Conservation (phyloP, 257 asterid species). For the Anisodus acutangulus region DNA sequence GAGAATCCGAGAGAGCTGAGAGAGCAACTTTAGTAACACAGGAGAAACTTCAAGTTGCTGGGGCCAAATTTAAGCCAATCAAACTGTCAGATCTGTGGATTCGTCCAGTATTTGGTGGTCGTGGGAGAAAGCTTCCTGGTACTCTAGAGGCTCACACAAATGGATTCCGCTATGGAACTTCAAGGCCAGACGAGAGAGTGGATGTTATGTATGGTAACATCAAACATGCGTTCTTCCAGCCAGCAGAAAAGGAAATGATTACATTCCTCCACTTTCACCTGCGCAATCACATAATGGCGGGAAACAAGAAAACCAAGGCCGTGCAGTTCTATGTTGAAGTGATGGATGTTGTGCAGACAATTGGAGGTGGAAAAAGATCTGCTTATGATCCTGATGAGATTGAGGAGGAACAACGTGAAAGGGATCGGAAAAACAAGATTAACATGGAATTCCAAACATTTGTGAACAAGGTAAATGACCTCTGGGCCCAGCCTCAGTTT, state of each 20-base stretch:
- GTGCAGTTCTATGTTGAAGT: conserved; percentile 46
- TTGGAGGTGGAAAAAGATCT: conserved; percentile 39
- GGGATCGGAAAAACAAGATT: conserved; percentile 35
- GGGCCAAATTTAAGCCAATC: conserved; percentile 39
- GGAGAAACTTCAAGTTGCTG: conserved; percentile 39
- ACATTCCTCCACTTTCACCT: conserved; percentile 41
- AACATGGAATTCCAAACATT: conserved; percentile 38
- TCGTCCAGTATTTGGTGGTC: conserved; percentile 39
- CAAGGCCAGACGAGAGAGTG: conserved; percentile 35
- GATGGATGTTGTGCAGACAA: conserved; percentile 38
- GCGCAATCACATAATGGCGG: conserved; percentile 43
- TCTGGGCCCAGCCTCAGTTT: conserved; percentile 40
- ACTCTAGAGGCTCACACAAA: conserved; percentile 37
- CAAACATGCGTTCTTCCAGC: conserved; percentile 44
- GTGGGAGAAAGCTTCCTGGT: conserved; percentile 40
- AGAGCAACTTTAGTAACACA: conserved; percentile 36
- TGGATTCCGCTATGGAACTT: conserved; percentile 39
- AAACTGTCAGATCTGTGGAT: conserved; percentile 32
- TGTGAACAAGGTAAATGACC: conserved; percentile 37
- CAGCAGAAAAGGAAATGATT: conserved; percentile 44
- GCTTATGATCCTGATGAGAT: conserved; percentile 42
- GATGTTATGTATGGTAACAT: conserved; percentile 39
- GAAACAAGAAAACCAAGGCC: conserved; percentile 46
- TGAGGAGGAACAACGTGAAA: conserved; percentile 41
- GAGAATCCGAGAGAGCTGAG: conserved; percentile 40